Conservation (phyloP, 805 yeast genomes). For the Zygotorulaspora sp. region DNA sequence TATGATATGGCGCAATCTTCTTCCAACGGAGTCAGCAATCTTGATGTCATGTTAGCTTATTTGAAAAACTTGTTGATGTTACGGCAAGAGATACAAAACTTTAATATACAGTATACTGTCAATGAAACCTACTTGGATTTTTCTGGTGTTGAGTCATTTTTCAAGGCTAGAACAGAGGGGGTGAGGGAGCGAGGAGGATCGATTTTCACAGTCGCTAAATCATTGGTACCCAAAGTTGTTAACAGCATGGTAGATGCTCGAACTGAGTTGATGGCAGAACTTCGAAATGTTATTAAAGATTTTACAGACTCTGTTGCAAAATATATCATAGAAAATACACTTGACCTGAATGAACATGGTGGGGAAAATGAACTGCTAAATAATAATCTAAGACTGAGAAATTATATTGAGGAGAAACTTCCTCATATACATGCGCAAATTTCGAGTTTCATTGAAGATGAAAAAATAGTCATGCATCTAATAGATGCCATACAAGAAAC, state of each 20-base stretch:
- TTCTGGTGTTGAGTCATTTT: slow-evolving; percentile 61
- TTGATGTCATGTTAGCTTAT: slow-evolving; percentile 61
- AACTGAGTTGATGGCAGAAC: slow-evolving; percentile 65
- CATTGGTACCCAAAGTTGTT: slow-evolving; percentile 73
- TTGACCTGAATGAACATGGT: slow-evolving; percentile 25
- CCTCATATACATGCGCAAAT: slow-evolving; percentile 54
- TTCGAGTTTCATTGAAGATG: slow-evolving; percentile 51
- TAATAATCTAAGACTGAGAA: slow-evolving; percentile 41
- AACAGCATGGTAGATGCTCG: slow-evolving; percentile 78
- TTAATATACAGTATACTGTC: slow-evolving; percentile 73
- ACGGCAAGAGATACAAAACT: slow-evolving; percentile 62
- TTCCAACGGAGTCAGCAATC: slow-evolving; percentile 41
- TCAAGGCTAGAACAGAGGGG: slow-evolving; percentile 33
- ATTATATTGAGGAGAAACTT: slow-evolving; percentile 48
- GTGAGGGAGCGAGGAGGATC: slow-evolving; percentile 16
- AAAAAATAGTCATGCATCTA: slow-evolving; percentile 45
- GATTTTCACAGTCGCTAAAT: slow-evolving; percentile 51
- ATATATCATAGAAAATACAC: slow-evolving; percentile 47
- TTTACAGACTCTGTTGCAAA: slow-evolving; percentile 57
- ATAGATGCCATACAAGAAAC: slow-evolving; percentile 65
- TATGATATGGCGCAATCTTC: slow-evolving; percentile 41
- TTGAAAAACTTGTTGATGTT: slow-evolving; percentile 68
- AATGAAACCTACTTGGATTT: slow-evolving; percentile 77
- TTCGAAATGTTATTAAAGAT: slow-evolving; percentile 64
- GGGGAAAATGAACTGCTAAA: slow-evolving; percentile 23